Conservation (phyloP, 225 moss, liverwort and hornwort species). For the Pseudoscleropodium purum region DNA sequence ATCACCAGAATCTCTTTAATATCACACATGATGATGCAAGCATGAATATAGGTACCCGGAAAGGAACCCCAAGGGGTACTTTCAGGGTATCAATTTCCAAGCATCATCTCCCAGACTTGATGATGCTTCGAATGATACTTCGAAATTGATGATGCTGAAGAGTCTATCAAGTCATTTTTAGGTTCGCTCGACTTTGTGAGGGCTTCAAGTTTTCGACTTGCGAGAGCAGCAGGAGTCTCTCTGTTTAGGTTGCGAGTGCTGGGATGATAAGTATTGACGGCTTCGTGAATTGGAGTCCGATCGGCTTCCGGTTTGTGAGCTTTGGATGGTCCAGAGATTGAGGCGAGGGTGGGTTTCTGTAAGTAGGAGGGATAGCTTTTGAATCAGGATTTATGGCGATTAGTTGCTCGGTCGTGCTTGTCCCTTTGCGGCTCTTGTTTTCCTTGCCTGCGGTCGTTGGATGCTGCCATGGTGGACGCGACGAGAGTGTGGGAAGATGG, state of each 20-base stretch:
- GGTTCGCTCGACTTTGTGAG: background rate
- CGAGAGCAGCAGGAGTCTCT: background rate
- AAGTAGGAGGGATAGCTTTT: background rate
- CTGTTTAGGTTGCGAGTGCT: background rate
- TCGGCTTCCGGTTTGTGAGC: background rate
- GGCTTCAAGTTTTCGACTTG: background rate
- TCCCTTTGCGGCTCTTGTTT: background rate
- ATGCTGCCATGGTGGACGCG: conserved; percentile 19
- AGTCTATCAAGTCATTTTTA: background rate
- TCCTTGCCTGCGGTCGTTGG: background rate
- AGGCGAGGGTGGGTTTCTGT: background rate
- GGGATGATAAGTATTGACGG: background rate
- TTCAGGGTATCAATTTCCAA: background rate
- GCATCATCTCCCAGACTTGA: background rate
- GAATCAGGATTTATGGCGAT: conserved; percentile 23
- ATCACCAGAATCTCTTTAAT: background rate
- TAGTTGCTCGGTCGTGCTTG: background rate
- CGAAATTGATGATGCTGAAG: background rate
- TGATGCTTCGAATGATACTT: background rate
- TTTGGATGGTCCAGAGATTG: background rate
- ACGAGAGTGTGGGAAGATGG: background rate
- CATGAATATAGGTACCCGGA: background rate
- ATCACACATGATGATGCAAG: background rate
- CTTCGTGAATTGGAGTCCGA: background rate
- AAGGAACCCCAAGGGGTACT: background rate